A percentile compares a stretch with the other conserved stretches of the same genome.
These are phyloP conservation scores for Malus hybrid DNA, from an alignment of 331 rosid species.

Conservation along the genomic window DNA sequence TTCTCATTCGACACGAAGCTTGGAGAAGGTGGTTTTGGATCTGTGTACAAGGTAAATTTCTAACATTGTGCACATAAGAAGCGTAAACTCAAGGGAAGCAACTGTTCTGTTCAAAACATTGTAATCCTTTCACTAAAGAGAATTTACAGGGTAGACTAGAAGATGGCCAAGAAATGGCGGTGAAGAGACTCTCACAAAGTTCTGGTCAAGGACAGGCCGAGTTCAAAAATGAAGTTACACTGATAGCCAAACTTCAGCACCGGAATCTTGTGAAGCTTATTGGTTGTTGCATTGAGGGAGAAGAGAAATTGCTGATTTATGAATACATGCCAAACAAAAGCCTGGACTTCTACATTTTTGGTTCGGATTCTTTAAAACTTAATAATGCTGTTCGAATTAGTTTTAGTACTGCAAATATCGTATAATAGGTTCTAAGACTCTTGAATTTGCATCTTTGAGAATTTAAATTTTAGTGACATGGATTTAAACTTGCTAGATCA, in stretches of 20 bases:
- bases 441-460: neutral
- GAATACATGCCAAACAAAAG: constrained; percentile 24
- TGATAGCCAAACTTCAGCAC: constrained; percentile 27
- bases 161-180: constrained; percentile 23
- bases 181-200: constrained; percentile 18
- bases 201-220: constrained; percentile 18
- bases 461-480: neutral
- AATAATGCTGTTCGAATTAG: neutral
- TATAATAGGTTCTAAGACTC: neutral
- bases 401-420: neutral
- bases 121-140: neutral
- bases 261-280: constrained; percentile 28
- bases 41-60: constrained; percentile 26
- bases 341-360: constrained; percentile 17
- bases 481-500: neutral
- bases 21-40: constrained; percentile 44
- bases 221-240: constrained; percentile 20
- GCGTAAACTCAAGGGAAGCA: neutral
- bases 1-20: constrained; percentile 21
- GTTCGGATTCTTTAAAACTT: neutral
- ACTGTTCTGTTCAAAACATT: neutral
- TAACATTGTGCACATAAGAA: neutral
- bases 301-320: constrained; percentile 16
- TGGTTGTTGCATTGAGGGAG: constrained; percentile 19
- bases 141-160: constrained; percentile 11